phyloP scores from a whole-genome alignment of 73 alveolate species.

The Durusdinium trenchii region DNA sequence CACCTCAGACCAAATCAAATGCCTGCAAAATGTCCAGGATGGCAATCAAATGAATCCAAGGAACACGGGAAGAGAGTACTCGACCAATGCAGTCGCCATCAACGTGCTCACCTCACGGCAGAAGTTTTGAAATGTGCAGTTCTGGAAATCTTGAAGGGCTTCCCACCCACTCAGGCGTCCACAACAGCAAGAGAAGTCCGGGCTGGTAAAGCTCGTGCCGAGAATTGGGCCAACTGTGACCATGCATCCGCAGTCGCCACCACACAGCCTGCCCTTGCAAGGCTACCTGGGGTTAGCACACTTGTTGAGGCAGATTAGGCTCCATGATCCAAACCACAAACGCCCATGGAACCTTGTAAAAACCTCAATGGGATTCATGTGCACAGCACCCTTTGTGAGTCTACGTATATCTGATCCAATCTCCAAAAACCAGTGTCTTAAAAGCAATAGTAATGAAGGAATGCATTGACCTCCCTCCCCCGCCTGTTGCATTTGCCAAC shows the following conservation, averaged over 20 bases:
- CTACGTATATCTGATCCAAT: too few relatives aligned
- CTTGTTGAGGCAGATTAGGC: too few relatives aligned
- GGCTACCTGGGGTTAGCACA: conserved; percentile 79
- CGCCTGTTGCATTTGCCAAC: conserved; percentile 78
- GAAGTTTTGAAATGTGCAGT: too few relatives aligned
- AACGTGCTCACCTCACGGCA: conserved; percentile 28
- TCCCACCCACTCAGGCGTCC: background rate
- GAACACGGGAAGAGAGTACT: conserved; percentile 49
- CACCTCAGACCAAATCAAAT: background rate
- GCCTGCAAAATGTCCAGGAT: background rate
- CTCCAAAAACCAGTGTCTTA: too few relatives aligned
- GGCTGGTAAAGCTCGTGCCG: conserved; percentile 70
- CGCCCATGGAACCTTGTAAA: too few relatives aligned
- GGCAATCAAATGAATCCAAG: background rate
- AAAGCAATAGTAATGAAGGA: too few relatives aligned
- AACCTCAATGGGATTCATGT: too few relatives aligned
- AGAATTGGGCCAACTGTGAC: conserved; percentile 84
- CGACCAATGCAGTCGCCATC: conserved; percentile 89
- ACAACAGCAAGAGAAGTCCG: conserved; percentile 89
- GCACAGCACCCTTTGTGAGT: too few relatives aligned
- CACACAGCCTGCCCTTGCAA: conserved; percentile 75
- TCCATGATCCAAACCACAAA: too few relatives aligned
- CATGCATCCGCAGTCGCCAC: conserved; percentile 92
- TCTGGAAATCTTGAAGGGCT: background rate
- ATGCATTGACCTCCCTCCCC: background rate